Conservation (phyloP, 2,329 filamentous ascomycete species). For the Aureobasidium pullulans region DNA sequence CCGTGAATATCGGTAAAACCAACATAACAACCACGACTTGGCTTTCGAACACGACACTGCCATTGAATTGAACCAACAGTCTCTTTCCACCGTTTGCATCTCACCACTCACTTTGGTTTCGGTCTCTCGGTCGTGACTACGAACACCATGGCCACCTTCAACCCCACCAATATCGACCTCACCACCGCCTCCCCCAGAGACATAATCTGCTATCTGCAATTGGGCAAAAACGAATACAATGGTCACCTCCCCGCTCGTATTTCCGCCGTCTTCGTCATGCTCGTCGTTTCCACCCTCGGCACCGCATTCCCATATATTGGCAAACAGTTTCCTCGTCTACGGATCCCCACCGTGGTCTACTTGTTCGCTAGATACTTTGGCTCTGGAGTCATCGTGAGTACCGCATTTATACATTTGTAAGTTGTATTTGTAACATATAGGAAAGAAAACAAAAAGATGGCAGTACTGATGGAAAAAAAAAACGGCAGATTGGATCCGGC, state of each 20-base stretch:
- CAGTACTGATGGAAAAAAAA: not conserved
- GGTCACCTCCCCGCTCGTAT: conserved; percentile 33
- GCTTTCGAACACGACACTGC: no score
- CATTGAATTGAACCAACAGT: no score
- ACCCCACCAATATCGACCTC: conserved; percentile 1
- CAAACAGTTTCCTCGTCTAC: conserved; percentile 31
- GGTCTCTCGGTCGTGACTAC: no score
- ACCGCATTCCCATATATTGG: conserved; percentile 38
- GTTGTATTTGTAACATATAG: not conserved
- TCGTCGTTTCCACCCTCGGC: conserved; percentile 32
- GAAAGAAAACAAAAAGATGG: no score
- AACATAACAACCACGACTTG: not conserved
- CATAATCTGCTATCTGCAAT: not conserved
- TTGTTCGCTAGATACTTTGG: conserved; percentile 90
- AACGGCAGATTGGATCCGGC: not conserved
- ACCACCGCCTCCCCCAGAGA: not conserved
- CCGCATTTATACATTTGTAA: conserved; percentile 53
- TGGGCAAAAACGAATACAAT: not conserved
- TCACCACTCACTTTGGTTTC: no score
- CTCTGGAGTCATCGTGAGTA: conserved; percentile 86
- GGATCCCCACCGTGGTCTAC: conserved; percentile 40
- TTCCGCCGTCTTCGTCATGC: conserved; percentile 39
- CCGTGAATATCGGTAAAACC: not conserved
- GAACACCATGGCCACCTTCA: not conserved
- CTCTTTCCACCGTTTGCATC: not conserved